Evolutionary conservation across 225 moss, liverwort and hornwort species (phyloP).

Genomic region (Lunularia cruciata): DNA sequence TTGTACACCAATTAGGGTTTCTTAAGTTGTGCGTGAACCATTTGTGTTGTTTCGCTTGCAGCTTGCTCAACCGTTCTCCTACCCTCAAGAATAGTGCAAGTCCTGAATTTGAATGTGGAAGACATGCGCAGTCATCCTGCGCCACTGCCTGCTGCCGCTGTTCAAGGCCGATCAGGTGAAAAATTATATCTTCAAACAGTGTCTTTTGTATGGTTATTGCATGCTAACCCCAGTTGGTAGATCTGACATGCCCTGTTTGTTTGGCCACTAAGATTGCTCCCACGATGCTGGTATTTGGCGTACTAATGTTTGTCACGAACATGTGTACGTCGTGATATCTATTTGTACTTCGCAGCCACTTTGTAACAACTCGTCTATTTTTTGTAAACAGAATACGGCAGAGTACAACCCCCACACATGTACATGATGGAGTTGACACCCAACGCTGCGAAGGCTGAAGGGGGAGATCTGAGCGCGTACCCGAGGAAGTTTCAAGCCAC

Average conservation of each 20-base stretch:
- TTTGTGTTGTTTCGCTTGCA: slow-evolving; percentile 4
- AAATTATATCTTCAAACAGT: too few species aligned
- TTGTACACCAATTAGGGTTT: neutral
- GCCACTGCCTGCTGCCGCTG: slow-evolving; percentile 1
- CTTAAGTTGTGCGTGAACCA: neutral
- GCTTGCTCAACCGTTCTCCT: slow-evolving; percentile 58
- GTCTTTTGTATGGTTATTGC: neutral
- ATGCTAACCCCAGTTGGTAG: too few species aligned
- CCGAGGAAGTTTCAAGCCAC: slow-evolving; percentile 25
- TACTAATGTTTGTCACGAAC: too few species aligned
- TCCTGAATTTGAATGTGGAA: slow-evolving; percentile 54
- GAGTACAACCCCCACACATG: slow-evolving; percentile 29
- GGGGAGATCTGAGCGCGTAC: neutral
- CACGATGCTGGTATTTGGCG: neutral
- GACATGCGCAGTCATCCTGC: slow-evolving; percentile 48
- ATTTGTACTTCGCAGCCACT: too few species aligned
- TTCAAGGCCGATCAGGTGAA: slow-evolving; percentile 23
- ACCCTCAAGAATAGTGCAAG: slow-evolving; percentile 56
- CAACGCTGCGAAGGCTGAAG: slow-evolving; percentile 21
- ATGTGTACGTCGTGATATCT: too few species aligned
- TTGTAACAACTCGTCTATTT: neutral
- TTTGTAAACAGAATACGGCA: neutral
- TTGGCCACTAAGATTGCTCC: too few species aligned
- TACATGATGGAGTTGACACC: slow-evolving; percentile 48
- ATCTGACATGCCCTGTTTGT: too few species aligned